Base-by-base conservation (phyloP, 176 grass and related monocot species). In the Dactylis glomerata region DNA sequence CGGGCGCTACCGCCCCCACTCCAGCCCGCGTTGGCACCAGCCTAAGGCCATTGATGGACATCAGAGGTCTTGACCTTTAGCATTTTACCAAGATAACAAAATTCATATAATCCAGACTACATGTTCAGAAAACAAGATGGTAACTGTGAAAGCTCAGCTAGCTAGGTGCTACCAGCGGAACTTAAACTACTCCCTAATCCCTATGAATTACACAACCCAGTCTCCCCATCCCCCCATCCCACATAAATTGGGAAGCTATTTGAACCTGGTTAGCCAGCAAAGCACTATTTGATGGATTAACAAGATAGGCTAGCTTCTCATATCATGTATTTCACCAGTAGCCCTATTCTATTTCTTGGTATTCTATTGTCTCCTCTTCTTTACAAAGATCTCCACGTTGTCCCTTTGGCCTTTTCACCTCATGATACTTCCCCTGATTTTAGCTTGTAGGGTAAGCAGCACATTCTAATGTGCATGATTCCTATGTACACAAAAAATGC, bases 401-500 rank as follows among this genome's bases (percentile, higher is more conserved):
- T 72, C 80, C 24, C 69, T 84, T 37, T n/a, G 75, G 22, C 57
- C 27, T 70, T 81, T 33, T 24, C 1, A 20, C 34, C 24, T 31
- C 36, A 68, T 76, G 76, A 31, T 19, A 52, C 50, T 19, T 52
- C 50, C 50, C 50, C 50, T 20, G 19, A 22, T 52, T 52, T 6
- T 52, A 52, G 17, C 19, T 52, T 52, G 19, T 52, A 52, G 41
- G 46, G 36, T 73, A 65, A 73, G 64, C 3, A 37, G 44, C 73
- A 74, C n/a, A 37, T 15, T 41, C 59, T 13, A 42, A 44, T 23
- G 54, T 2, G 58, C 68, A 79, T 32, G 41, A 69, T 52, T 58
- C 10, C 4, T 85, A 86, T 84, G 40, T 84, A 88, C 86, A 92
- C 19, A 20, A 68, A 50, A 79, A 57, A 30, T 71, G 23, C 26